Evolutionary conservation across 1,139 yeast genomes (phyloP).

Genomic region (Sugiyamaella japonica): DNA sequence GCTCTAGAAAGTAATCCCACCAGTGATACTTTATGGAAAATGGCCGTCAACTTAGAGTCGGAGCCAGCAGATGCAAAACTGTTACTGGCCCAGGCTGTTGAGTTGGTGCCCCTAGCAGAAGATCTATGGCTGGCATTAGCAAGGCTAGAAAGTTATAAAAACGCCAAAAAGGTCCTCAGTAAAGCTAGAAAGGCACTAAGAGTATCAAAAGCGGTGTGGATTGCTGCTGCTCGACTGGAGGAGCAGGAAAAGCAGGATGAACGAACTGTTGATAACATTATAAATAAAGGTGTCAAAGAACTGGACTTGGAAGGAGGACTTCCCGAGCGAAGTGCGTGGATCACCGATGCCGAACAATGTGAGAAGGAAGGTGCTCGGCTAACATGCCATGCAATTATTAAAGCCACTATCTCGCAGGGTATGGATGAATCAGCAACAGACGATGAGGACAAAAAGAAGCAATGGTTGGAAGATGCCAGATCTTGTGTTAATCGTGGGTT

Average conservation of each 20-base stretch:
- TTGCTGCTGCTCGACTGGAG: slow-evolving; percentile 69
- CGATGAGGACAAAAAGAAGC: slow-evolving; percentile 32
- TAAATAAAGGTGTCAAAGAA: slow-evolving; percentile 56
- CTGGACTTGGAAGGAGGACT: slow-evolving; percentile 38
- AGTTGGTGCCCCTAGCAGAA: slow-evolving; percentile 63
- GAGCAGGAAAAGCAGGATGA: slow-evolving; percentile 52
- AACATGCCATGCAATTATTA: slow-evolving; percentile 42
- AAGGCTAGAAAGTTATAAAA: slow-evolving; percentile 47
- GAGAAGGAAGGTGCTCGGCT: slow-evolving; percentile 39
- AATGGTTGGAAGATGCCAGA: slow-evolving; percentile 44
- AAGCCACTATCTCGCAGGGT: slow-evolving; percentile 37
- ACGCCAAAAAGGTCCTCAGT: slow-evolving; percentile 58
- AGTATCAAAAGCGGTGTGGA: slow-evolving; percentile 62
- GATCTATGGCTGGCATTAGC: slow-evolving; percentile 64
- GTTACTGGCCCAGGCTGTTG: slow-evolving; percentile 66
- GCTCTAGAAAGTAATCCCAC: slow-evolving; percentile 71
- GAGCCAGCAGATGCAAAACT: slow-evolving; percentile 52
- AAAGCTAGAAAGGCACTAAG: slow-evolving; percentile 55
- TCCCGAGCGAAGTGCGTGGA: slow-evolving; percentile 48
- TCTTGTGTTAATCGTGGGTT: slow-evolving; percentile 36
- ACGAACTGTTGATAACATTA: slow-evolving; percentile 47
- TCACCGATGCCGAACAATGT: slow-evolving; percentile 48
- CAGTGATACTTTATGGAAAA: slow-evolving; percentile 65
- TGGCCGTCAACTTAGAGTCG: slow-evolving; percentile 47
- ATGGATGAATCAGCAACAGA: slow-evolving; percentile 30